Base-by-base conservation (phyloP, 805 yeast species). In the Ogataea pini region DNA sequence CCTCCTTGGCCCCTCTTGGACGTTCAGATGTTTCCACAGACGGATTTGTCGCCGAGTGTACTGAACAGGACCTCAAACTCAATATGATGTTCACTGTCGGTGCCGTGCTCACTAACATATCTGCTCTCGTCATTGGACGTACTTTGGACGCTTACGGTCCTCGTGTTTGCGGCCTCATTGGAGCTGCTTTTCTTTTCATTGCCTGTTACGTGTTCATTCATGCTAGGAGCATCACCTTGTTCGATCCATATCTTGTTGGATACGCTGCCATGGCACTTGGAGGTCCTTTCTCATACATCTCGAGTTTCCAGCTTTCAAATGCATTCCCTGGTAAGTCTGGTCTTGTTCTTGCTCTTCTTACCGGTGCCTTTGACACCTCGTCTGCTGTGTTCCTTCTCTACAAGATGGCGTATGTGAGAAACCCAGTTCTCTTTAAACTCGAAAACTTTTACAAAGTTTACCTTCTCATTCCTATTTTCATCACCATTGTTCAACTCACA, bases 361-460 rank as follows among this genome's bases (percentile, higher is more conserved):
- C 83, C 1, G 83, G 84, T 14, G 82, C 84, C 0, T 79, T 79
- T 51, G 84, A 79, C 62, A 77, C 83, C 8, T 77, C 82, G 2
- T 75, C 80, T 7, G 82, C 83, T 1, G 72, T 79, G 14, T 79
- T 79, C 57, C 66, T 79, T 58, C 40, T 77, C 40, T 79, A 78
- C 65, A 72, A 72, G 44, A 55, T 72, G 17, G 48, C 72, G 27
- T 79, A 75, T 63, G 55, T 59, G 38, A 57, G 51, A 13, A 56
- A 71, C 13, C 55, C 64, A 3, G 64, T 62, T 0, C 41, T 63
- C 1, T 76, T 79, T 61, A 65, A 70, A 7, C 54, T 79, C 46
- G 67, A 61, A 45, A 64, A 64, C 39, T 79, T 79, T 51, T 79
- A 75, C 66, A 71, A 70, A 60, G 16, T 76, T 24, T 79, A 78